Percentiles rank a stretch among this genome's conserved stretches.
Conservation (phyloP, 2,329 filamentous ascomycete genomes). For the Pseudogymnoascus sp. region DNA sequence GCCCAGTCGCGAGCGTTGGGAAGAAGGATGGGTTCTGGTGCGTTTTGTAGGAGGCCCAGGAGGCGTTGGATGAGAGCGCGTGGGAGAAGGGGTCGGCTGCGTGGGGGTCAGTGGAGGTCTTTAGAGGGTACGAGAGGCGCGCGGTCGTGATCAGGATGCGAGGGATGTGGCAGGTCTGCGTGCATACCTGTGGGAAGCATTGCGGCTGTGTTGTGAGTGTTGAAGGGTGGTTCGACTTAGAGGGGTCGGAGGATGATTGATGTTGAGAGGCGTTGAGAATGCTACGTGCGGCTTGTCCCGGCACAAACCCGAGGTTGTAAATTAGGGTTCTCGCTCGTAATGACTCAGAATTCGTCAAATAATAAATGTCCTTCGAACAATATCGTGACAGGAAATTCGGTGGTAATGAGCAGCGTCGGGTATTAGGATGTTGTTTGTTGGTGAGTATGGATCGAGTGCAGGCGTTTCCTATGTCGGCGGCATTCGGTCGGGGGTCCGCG, state of each 20-base stretch:
- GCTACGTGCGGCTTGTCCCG: constrained; percentile 1
- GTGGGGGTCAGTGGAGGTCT: background rate
- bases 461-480: constrained; percentile 4
- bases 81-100: constrained; percentile 53
- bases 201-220: background rate
- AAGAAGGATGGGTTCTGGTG: constrained; percentile 67
- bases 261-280: constrained; percentile 11
- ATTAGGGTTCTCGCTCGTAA: background rate
- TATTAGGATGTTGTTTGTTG: background rate
- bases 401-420: background rate
- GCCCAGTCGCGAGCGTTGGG: constrained; percentile 58
- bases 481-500: background rate
- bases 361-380: background rate
- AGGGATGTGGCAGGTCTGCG: background rate
- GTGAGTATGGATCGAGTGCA: background rate
- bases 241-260: background rate
- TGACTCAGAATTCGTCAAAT: background rate
- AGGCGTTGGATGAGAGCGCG: constrained; percentile 61
- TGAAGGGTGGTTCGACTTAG: background rate
- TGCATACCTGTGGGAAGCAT: constrained; percentile 11
- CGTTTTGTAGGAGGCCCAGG: constrained; percentile 61
- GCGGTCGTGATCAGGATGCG: background rate
- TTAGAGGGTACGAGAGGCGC: background rate
- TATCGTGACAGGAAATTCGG: background rate
- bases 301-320: background rate